A percentile compares a stretch with the other conserved stretches of the same genome.
Conservation (phyloP, 129 eudicot genomes). For the Flaveria sonorensis region DNA sequence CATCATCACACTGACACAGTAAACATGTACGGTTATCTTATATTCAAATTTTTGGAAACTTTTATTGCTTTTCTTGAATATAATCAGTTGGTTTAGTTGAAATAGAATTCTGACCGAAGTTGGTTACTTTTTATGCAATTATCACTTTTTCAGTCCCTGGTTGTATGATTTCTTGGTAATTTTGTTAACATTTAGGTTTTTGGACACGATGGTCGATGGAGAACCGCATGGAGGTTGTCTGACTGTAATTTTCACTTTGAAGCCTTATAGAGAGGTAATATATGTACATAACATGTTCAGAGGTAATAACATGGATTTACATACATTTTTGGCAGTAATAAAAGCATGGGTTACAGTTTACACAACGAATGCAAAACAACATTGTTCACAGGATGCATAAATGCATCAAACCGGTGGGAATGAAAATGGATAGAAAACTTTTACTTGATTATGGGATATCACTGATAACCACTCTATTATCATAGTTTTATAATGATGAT, state of each 20-base stretch:
- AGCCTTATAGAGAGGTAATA: conserved; percentile 18
- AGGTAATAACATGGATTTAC: conserved; percentile 24
- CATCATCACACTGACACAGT: not conserved
- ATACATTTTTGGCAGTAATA: conserved; percentile 33
- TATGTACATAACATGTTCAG: conserved; percentile 32
- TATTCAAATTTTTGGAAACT: not conserved
- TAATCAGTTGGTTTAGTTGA: not conserved
- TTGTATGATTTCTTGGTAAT: conserved; percentile 6
- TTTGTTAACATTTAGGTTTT: conserved; percentile 8
- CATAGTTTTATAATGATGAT: not conserved
- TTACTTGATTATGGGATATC: conserved; percentile 2
- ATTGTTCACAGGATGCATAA: conserved; percentile 15
- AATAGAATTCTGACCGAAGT: too few relatives aligned
- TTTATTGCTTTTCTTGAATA: not conserved
- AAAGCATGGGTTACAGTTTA: conserved; percentile 32
- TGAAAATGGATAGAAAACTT: conserved; percentile 14
- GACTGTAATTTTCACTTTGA: conserved; percentile 7
- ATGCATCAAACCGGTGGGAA: conserved; percentile 19
- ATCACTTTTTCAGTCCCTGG: not conserved
- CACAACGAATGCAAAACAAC: conserved; percentile 12
- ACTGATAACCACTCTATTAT: conserved; percentile 7
- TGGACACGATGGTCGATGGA: conserved; percentile 18
- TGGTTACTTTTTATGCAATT: not conserved
- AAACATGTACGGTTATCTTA: not conserved
- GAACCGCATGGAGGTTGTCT: conserved; percentile 31